Evolutionary conservation across 108 stramenopile species (phyloP).

Genomic region (Epithemia pelagica): DNA sequence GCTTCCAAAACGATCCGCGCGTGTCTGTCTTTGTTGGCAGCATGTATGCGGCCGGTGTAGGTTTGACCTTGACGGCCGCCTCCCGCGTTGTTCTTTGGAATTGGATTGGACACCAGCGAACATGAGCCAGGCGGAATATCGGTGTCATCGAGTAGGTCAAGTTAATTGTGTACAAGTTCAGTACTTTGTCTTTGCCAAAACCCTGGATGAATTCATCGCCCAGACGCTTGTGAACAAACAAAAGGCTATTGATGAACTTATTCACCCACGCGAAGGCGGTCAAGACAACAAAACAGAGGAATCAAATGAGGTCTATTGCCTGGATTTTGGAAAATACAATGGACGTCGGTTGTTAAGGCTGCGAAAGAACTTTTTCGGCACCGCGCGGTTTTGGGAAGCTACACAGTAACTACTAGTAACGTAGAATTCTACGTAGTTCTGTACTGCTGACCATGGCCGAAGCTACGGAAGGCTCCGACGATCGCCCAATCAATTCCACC

Average conservation of each 20-base stretch:
- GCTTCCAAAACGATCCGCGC: conserved; percentile 16
- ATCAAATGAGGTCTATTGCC: no score
- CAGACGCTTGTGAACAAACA: conserved; percentile 12
- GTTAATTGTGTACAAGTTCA: conserved; percentile 11
- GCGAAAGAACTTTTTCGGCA: no score
- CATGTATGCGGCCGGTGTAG: conserved; percentile 24
- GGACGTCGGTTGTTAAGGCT: no score
- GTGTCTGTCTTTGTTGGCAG: conserved; percentile 16
- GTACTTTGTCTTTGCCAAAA: conserved; percentile 20
- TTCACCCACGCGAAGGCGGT: no score
- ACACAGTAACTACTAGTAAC: no score
- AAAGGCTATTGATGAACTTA: not conserved
- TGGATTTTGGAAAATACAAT: no score
- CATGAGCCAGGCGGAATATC: conserved; percentile 29
- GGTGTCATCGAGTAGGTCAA: conserved; percentile 34
- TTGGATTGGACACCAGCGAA: conserved; percentile 28
- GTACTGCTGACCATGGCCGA: no score
- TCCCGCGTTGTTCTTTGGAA: conserved; percentile 31
- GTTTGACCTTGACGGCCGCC: conserved; percentile 27
- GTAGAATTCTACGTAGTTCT: no score
- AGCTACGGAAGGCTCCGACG: no score
- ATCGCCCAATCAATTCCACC: no score
- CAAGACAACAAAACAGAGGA: no score
- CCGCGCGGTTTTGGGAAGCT: no score
- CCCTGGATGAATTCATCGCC: conserved; percentile 29